These are phyloP conservation scores for Ganoderma resinaceum DNA, from an alignment of 1,284 basidiomycete species.

Conservation along the genomic window DNA sequence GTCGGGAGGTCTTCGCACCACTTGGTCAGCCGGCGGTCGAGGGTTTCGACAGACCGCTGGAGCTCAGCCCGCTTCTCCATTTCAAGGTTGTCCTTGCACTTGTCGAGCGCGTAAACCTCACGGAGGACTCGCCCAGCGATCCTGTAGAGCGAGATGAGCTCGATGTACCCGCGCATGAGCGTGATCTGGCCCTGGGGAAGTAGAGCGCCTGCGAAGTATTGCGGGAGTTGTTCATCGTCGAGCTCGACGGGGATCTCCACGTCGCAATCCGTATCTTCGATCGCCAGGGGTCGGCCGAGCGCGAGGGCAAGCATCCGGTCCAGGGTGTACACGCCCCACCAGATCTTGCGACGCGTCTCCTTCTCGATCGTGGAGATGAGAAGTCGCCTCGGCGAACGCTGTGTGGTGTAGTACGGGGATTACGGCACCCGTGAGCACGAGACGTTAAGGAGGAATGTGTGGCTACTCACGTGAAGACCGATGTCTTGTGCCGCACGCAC, in stretches of 20 bases:
- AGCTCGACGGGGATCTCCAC: conserved; percentile 82
- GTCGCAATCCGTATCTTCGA: conserved; percentile 84
- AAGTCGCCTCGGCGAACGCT: conserved; percentile 85
- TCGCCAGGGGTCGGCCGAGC: conserved; percentile 80
- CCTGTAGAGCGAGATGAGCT: conserved; percentile 79
- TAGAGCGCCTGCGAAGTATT: conserved; percentile 71
- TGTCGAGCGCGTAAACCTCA: conserved; percentile 81
- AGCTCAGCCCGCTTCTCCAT: conserved; percentile 76
- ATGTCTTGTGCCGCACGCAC: conserved; percentile 88
- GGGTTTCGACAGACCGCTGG: conserved; percentile 75
- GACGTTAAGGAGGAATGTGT: conserved; percentile 9
- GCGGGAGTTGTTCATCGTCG: conserved; percentile 78
- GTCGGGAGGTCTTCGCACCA: conserved; percentile 84
- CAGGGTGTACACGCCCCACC: conserved; percentile 90
- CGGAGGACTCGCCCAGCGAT: conserved; percentile 85
- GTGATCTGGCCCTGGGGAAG: conserved; percentile 63
- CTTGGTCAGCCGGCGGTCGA: conserved; percentile 77
- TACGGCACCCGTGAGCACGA: conserved; percentile 30
- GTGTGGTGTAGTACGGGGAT: conserved; percentile 11
- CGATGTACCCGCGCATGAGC: conserved; percentile 82
- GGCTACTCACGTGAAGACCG: conserved; percentile 80
- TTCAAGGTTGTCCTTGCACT: conserved; percentile 75
- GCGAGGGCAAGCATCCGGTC: conserved; percentile 91
- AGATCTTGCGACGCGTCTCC: conserved; percentile 87
- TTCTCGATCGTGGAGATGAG: conserved; percentile 77